Conservation (phyloP, 2,329 filamentous ascomycete genomes). For the Penicillium sclerotigenum region DNA sequence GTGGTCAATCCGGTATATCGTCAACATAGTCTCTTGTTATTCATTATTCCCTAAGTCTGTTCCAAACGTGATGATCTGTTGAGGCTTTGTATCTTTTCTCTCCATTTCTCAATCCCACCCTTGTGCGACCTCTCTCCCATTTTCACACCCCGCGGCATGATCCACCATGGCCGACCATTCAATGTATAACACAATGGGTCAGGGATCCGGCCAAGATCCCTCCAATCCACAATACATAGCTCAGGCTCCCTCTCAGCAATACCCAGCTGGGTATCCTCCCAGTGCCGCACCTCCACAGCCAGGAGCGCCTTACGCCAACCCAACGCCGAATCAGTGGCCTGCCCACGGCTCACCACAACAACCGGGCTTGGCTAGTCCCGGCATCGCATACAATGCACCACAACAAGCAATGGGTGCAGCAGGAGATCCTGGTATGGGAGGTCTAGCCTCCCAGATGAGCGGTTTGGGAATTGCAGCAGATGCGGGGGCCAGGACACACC, state of each 20-base stretch:
- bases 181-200: slow-evolving; percentile 41
- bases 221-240: slow-evolving; percentile 50
- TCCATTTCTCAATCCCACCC: slow-evolving; percentile 2
- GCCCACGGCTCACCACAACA: slow-evolving; percentile 30
- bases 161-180: slow-evolving; percentile 43
- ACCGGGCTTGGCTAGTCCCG: slow-evolving; percentile 24
- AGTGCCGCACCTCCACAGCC: slow-evolving; percentile 40
- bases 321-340: slow-evolving; percentile 33
- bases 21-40: slow-evolving; percentile 20
- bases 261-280: slow-evolving; percentile 34
- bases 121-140: neutral
- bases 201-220: slow-evolving; percentile 49
- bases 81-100: slow-evolving; percentile 7
- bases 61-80: neutral
- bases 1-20: slow-evolving; percentile 35
- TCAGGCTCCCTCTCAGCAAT: slow-evolving; percentile 53
- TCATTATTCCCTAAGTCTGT: neutral
- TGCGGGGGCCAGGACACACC: slow-evolving; percentile 47
- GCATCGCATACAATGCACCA: slow-evolving; percentile 28
- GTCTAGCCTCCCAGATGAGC: slow-evolving; percentile 66
- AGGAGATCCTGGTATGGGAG: slow-evolving; percentile 37
- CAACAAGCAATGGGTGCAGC: slow-evolving; percentile 26
- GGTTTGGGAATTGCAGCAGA: slow-evolving; percentile 65
- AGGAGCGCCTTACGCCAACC: slow-evolving; percentile 35
- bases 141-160: slow-evolving; percentile 26